Percentiles rank a stretch among this genome's conserved stretches.
These are phyloP conservation scores for Acanthamoeba royreba DNA, from an alignment of 208 protist species.

Conservation along the genomic window DNA sequence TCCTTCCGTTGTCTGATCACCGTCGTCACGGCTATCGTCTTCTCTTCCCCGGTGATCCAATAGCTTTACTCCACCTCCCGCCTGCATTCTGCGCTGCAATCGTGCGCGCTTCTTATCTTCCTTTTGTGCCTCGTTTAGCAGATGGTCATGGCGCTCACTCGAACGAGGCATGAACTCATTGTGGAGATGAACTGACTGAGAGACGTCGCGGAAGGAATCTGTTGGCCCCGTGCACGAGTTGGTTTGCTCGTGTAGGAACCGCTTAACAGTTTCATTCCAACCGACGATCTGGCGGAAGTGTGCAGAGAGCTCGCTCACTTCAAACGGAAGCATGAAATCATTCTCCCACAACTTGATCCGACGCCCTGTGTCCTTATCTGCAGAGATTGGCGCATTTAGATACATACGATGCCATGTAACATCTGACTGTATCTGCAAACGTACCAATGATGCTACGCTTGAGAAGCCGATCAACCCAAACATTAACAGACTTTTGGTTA, in stretches of 20 bases:
- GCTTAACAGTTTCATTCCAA: background rate
- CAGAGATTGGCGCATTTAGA: no score
- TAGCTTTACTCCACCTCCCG: background rate
- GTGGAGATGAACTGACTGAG: background rate
- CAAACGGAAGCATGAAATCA: background rate
- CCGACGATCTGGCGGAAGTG: slow-evolving; percentile 43
- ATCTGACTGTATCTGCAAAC: background rate
- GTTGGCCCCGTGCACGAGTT: background rate
- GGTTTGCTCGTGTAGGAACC: background rate
- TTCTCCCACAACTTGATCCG: background rate
- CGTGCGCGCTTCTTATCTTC: background rate
- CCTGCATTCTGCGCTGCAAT: background rate
- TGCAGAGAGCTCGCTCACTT: background rate
- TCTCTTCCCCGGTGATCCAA: background rate
- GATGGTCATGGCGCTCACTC: background rate
- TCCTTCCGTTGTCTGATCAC: background rate
- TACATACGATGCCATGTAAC: background rate
- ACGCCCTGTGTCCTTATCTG: background rate
- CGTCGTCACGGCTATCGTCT: background rate
- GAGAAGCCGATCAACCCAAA: background rate
- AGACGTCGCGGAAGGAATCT: background rate
- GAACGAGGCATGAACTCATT: background rate
- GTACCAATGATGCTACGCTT: background rate
- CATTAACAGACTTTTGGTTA: background rate
- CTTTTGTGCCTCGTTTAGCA: background rate